Conservation (phyloP, 257 asterid species). For the Nicotiana noctiflora region DNA sequence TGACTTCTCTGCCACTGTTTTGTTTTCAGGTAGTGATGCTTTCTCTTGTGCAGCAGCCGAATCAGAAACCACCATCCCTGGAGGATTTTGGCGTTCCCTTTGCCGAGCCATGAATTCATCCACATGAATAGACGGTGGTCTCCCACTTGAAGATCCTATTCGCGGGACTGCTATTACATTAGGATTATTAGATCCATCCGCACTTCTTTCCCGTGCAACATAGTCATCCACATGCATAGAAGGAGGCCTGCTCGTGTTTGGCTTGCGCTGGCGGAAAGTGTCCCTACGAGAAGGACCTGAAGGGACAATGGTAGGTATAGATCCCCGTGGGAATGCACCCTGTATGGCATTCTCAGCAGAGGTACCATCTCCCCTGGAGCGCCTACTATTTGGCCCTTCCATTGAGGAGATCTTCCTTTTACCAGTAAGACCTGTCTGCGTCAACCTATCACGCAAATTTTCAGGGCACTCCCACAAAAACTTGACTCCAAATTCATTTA, state of each 20-base stretch:
- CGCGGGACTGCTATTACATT: slow-evolving; percentile 78
- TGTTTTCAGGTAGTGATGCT: slow-evolving; percentile 40
- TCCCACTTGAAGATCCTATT: slow-evolving; percentile 70
- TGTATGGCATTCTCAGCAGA: slow-evolving; percentile 48
- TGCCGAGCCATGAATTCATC: slow-evolving; percentile 98
- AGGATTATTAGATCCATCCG: slow-evolving; percentile 63
- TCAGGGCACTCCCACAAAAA: slow-evolving; percentile 95
- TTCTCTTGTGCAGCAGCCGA: slow-evolving; percentile 43
- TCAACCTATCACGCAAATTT: slow-evolving; percentile 70
- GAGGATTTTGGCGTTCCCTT: slow-evolving; percentile 70
- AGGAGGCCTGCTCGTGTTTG: slow-evolving; percentile 97
- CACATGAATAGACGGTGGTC: slow-evolving; percentile 93
- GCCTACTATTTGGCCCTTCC: slow-evolving; percentile 71
- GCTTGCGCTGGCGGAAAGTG: slow-evolving; percentile 91
- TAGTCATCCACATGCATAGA: slow-evolving; percentile 99
- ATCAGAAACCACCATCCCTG: slow-evolving; percentile 39
- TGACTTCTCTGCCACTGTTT: slow-evolving; percentile 44
- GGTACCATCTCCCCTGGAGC: slow-evolving; percentile 54
- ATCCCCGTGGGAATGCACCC: slow-evolving; percentile 60
- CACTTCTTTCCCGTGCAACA: slow-evolving; percentile 86
- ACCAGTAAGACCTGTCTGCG: slow-evolving; percentile 47
- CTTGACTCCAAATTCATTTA: slow-evolving; percentile 50
- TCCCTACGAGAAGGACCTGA: slow-evolving; percentile 87
- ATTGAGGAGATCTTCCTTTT: slow-evolving; percentile 64
- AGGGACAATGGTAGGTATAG: slow-evolving; percentile 46